Evolutionary conservation across 2,329 filamentous ascomycete genomes (phyloP).

Genomic region (Shiraia sp.): DNA sequence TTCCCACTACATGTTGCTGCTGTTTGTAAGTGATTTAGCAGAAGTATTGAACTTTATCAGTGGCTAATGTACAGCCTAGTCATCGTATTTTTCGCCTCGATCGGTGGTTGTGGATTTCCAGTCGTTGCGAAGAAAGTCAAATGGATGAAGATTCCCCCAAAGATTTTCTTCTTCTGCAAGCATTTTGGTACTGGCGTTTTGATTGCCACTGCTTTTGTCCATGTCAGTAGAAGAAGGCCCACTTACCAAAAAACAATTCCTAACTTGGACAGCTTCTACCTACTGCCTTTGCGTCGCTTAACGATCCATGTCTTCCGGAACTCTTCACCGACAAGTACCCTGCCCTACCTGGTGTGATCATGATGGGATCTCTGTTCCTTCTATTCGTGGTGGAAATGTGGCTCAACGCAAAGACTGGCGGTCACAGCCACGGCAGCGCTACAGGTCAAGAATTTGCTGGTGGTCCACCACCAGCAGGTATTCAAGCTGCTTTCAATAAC

Average conservation of each 20-base stretch:
- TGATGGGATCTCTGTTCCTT: slow-evolving; percentile 65
- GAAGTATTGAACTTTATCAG: background rate
- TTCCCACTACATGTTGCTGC: slow-evolving; percentile 45
- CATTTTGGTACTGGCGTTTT: slow-evolving; percentile 74
- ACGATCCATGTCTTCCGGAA: slow-evolving; percentile 58
- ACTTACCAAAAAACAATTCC: background rate
- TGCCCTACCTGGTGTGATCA: slow-evolving; percentile 66
- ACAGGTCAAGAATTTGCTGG: slow-evolving; percentile 48
- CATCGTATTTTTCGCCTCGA: slow-evolving; percentile 45
- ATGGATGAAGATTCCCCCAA: slow-evolving; percentile 61
- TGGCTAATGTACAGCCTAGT: slow-evolving; percentile 30
- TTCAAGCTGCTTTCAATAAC: slow-evolving; percentile 38
- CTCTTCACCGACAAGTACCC: slow-evolving; percentile 64
- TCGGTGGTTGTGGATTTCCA: slow-evolving; percentile 43
- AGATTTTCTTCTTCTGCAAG: slow-evolving; percentile 65
- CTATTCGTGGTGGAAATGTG: slow-evolving; percentile 67
- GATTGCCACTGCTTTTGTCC: slow-evolving; percentile 85
- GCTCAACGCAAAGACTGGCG: slow-evolving; percentile 62
- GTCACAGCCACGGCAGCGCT: slow-evolving; percentile 62
- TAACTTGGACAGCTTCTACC: slow-evolving; percentile 54
- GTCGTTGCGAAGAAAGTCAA: slow-evolving; percentile 55
- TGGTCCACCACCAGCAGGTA: slow-evolving; percentile 19
- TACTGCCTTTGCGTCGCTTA: slow-evolving; percentile 58
- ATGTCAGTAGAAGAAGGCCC: slow-evolving; percentile 46
- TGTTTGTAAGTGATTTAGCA: slow-evolving; percentile 37